Conservation (phyloP, 768 basidiomycete species). For the Mycena leptocephala region DNA sequence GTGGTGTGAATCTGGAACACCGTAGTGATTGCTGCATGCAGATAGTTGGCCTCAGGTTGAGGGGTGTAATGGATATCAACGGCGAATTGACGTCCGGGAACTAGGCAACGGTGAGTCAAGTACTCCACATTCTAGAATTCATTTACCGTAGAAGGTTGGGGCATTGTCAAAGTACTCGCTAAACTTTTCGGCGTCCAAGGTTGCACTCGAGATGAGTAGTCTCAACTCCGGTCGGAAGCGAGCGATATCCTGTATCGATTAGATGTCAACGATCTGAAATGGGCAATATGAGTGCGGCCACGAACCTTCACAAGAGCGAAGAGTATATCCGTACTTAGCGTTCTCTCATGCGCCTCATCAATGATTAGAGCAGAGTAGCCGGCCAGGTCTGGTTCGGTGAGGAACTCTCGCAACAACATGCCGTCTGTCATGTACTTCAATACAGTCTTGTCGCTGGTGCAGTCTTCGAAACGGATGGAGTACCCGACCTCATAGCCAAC, state of each 20-base stretch:
- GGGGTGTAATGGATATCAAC: conserved; percentile 99
- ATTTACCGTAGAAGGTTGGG: conserved; percentile 90
- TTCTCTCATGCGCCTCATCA: conserved; percentile 98
- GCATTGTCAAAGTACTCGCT: conserved; percentile 98
- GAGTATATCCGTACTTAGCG: conserved; percentile 97
- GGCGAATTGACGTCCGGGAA: conserved; percentile 97
- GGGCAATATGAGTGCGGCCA: conserved; percentile 43
- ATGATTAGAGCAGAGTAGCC: conserved; percentile 97
- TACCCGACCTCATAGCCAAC: conserved; percentile 99
- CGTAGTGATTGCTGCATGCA: conserved; percentile 98
- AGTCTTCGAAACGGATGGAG: conserved; percentile 99
- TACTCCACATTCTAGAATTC: background rate
- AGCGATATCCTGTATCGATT: conserved; percentile 86
- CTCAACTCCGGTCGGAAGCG: conserved; percentile 96
- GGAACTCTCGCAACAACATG: conserved; percentile 96
- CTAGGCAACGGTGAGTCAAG: conserved; percentile 56
- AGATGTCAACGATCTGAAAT: conserved; percentile 46
- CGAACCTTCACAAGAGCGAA: conserved; percentile 98
- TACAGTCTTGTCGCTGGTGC: conserved; percentile 98
- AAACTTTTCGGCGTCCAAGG: conserved; percentile 98
- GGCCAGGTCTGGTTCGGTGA: conserved; percentile 97
- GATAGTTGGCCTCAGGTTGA: conserved; percentile 98
- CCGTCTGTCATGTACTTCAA: conserved; percentile 99
- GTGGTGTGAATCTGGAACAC: conserved; percentile 99
- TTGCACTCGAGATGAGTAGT: conserved; percentile 95